Evolutionary conservation across 352 stramenopile species (phyloP).

Genomic region (Phytophthora pistaciae): DNA sequence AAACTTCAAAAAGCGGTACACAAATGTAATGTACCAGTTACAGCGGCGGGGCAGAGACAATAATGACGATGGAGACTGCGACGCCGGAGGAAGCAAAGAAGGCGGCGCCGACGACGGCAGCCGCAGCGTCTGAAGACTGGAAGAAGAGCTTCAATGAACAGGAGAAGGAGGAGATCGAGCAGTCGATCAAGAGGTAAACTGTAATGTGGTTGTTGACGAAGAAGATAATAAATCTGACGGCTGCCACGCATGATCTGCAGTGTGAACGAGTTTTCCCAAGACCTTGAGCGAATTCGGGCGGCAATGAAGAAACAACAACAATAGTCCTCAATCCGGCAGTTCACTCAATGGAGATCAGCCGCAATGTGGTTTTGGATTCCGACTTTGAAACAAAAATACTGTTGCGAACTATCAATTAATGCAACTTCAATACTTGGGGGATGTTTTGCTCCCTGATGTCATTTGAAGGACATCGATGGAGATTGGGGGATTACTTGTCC

Average conservation of each 20-base stretch:
- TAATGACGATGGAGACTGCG: slow-evolving; percentile 14
- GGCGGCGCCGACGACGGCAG: neutral
- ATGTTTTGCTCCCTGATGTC: slow-evolving; percentile 6
- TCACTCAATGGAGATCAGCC: neutral
- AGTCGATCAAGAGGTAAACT: slow-evolving; percentile 33
- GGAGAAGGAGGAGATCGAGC: slow-evolving; percentile 29
- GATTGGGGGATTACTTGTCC: slow-evolving; percentile 17
- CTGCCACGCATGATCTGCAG: slow-evolving; percentile 7
- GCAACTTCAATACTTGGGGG: slow-evolving; percentile 5
- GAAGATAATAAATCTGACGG: neutral
- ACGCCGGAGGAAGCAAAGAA: slow-evolving; percentile 17
- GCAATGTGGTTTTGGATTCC: neutral
- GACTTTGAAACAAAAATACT: too few species aligned
- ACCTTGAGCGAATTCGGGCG: slow-evolving; percentile 30
- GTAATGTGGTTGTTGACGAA: neutral
- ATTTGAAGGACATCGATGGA: neutral
- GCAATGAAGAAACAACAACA: slow-evolving; percentile 25
- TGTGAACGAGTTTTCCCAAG: slow-evolving; percentile 34
- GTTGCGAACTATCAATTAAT: neutral
- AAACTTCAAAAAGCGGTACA: slow-evolving; percentile 36
- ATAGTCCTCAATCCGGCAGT: neutral
- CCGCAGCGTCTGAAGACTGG: slow-evolving; percentile 8
- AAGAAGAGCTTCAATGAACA: slow-evolving; percentile 26
- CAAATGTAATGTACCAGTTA: neutral
- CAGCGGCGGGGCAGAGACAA: neutral